A percentile compares a stretch with the other conserved stretches of the same genome.
These are phyloP conservation scores for Cystofilobasidium ferigula DNA, from an alignment of 768 basidiomycete species.

Conservation along the genomic window DNA sequence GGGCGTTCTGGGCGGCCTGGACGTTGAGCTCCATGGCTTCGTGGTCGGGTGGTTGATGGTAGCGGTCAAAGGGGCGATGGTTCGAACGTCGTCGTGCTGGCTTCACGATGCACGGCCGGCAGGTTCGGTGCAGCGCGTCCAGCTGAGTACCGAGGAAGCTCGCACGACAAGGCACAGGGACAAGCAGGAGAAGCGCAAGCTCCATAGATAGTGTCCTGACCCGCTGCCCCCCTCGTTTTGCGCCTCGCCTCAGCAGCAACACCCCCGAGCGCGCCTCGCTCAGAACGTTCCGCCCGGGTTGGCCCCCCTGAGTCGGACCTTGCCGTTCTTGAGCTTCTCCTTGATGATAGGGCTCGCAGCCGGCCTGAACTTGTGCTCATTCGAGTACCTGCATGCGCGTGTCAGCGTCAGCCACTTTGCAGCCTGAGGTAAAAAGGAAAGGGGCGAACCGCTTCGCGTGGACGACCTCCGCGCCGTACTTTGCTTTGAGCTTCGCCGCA, in stretches of 20 bases:
- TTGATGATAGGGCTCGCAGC: conserved; percentile 16
- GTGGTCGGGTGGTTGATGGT: no score
- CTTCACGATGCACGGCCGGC: no score
- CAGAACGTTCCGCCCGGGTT: conserved; percentile 19
- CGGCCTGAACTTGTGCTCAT: conserved; percentile 20
- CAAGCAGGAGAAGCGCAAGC: no score
- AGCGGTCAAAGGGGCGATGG: no score
- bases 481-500: conserved; percentile 1
- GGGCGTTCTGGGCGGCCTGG: conserved; percentile 3
- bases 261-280: no score
- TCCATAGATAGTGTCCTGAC: no score
- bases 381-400: conserved; percentile 8
- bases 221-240: no score
- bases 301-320: conserved; percentile 17
- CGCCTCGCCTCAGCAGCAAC: no score
- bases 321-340: conserved; percentile 21
- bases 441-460: conserved; percentile 20
- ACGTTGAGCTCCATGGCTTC: conserved; percentile 18
- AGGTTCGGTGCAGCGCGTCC: no score
- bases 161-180: no score
- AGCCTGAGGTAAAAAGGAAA: not conserved
- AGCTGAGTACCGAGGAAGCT: no score
- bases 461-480: conserved; percentile 21
- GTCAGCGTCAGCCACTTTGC: not conserved
- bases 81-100: no score